Base-by-base conservation (phyloP, 441 rosid genomes). In the Pelargonium fulgidum region DNA sequence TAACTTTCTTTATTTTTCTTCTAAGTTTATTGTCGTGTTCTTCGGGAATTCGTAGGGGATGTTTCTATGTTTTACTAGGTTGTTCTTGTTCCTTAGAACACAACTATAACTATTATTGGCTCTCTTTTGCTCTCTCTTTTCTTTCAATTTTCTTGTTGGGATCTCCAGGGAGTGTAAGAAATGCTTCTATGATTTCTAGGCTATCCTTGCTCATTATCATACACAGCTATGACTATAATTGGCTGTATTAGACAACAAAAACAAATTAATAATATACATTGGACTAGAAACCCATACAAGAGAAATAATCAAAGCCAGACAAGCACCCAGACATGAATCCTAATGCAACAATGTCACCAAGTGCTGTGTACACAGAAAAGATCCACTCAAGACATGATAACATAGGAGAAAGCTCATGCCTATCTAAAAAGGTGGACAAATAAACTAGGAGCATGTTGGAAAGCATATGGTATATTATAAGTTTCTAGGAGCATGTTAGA, bases 21-120 rank as follows among this genome's bases (percentile, higher is more conserved):
- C 26, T 56, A 56, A 7, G 62, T 56, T 17, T 56, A 11, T 8
- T 17, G 62, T 17, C 20, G 62, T 26, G 62, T 17, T 56, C 26
- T 56, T 22, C 11, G 62, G 62, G 62, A 22, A 56, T 20, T 56
- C 5, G 24, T 56, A 56, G 19, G 26, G 20, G 20, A 17, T 56
- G 62, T 56, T 50, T 56, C 62, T 56, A 56, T 56, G 26, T 56
- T 56, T 56, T 19, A 56, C 62, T 56, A 16, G 20, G 62, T 20
- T 56, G 62, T 56, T 22, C 62, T 56, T 17, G 26, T 10, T 19
- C 26, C 7, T 56, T 17, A 56, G 24, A 12, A 47, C 14, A 12
- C 54, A 47, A n/a, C 54, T 47, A 47, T 47, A n/a, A 47, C 54
- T 11, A 47, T 13, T 14, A 1, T 47, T 50, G 58, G 17, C 58